Conservation (phyloP, 495 filamentous ascomycete species). For the Melanomma pulvis-pyrius region DNA sequence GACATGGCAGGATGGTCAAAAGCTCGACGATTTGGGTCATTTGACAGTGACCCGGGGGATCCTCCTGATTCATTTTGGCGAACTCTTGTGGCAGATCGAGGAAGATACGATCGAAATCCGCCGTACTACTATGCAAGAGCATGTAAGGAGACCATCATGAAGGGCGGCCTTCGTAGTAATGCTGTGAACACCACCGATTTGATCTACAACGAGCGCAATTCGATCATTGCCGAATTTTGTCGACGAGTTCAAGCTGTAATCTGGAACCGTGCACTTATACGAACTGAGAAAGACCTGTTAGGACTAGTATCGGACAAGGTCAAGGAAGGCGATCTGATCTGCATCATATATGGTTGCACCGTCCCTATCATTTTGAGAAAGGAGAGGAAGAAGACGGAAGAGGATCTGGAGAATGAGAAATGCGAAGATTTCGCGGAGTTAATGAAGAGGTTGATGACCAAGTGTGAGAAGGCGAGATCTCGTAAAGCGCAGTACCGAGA, state of each 20-base stretch:
- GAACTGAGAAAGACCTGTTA: constrained; percentile 33
- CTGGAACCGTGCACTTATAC: constrained; percentile 46
- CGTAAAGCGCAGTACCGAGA: too few species aligned
- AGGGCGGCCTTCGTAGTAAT: constrained; percentile 35
- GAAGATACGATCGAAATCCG: constrained; percentile 43
- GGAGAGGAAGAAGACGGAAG: too few species aligned
- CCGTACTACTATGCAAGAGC: constrained; percentile 45
- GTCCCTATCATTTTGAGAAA: constrained; percentile 42
- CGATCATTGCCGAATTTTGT: constrained; percentile 47
- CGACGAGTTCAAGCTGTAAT: constrained; percentile 49
- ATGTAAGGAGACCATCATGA: constrained; percentile 29
- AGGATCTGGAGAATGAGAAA: too few species aligned
- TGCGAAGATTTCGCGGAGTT: too few species aligned
- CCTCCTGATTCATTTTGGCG: constrained; percentile 50
- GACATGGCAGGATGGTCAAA: constrained; percentile 33
- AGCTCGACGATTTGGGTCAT: neutral
- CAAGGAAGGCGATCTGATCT: constrained; percentile 34
- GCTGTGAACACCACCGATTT: constrained; percentile 46
- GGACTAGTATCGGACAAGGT: constrained; percentile 20
- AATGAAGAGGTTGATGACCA: too few species aligned
- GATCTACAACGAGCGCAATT: constrained; percentile 45
- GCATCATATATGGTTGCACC: constrained; percentile 44
- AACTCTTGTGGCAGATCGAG: constrained; percentile 50
- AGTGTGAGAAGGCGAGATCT: too few species aligned
- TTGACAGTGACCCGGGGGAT: constrained; percentile 15